These are phyloP conservation scores for Dioscorea dumetorum DNA, from an alignment of 106 monocot genomes.

Conservation along the genomic window DNA sequence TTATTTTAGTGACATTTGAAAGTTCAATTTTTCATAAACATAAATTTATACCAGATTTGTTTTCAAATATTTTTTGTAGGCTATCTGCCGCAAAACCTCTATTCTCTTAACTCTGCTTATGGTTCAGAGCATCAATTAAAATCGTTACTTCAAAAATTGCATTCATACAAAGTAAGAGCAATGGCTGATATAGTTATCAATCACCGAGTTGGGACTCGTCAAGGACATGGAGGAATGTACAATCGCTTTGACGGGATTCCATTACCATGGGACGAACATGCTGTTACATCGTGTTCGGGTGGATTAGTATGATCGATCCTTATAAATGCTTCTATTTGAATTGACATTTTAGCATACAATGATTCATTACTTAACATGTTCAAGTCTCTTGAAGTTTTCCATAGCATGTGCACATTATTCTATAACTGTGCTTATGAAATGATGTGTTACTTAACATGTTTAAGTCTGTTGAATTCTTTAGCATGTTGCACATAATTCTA, in stretches of 20 bases:
- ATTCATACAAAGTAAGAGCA: constrained; percentile 56
- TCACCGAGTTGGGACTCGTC: constrained; percentile 75
- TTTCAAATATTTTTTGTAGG: constrained; percentile 30
- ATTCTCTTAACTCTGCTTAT: constrained; percentile 69
- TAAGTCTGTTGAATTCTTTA: no score
- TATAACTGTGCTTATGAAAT: no score
- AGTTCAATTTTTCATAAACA: neutral
- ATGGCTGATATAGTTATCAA: constrained; percentile 95
- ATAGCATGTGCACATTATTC: no score
- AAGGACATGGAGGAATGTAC: constrained; percentile 59
- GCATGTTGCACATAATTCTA: no score
- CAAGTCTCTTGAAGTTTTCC: no score
- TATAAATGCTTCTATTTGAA: no score
- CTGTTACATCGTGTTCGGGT: constrained; percentile 79
- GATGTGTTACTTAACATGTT: no score
- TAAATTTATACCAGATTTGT: neutral
- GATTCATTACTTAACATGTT: no score
- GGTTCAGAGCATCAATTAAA: constrained; percentile 51
- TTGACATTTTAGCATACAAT: no score
- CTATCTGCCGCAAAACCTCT: constrained; percentile 82
- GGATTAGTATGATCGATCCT: constrained; percentile 36
- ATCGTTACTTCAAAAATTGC: constrained; percentile 51
- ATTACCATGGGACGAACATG: constrained; percentile 78
- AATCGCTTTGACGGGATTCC: constrained; percentile 86
- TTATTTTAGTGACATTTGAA: neutral